phyloP scores from a whole-genome alignment of 2,329 filamentous ascomycete genomes.

The Sporothrix luriei region DNA sequence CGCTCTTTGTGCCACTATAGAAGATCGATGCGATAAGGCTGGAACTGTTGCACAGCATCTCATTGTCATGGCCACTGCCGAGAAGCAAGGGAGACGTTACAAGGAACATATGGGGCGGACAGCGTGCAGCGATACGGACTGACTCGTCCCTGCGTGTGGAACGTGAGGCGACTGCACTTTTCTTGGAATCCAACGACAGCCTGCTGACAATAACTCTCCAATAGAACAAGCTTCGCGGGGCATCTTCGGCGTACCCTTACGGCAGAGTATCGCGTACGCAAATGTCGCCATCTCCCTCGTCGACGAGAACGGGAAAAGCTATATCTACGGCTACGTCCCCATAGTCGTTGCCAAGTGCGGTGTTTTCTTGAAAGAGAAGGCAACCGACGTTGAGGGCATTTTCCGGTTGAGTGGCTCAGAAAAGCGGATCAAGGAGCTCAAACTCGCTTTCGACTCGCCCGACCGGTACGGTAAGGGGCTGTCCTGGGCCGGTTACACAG shows the following conservation, averaged over 20 bases:
- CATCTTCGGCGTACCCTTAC: constrained; percentile 92
- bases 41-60: constrained; percentile 31
- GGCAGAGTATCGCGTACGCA: constrained; percentile 93
- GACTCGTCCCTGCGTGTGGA: not conserved
- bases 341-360: constrained; percentile 98
- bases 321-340: constrained; percentile 97
- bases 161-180: not conserved
- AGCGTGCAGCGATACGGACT: not conserved
- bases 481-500: constrained; percentile 96
- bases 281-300: constrained; percentile 97
- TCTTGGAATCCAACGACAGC: not conserved
- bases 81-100: constrained; percentile 30
- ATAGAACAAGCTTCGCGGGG: constrained; percentile 62
- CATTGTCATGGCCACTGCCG: constrained; percentile 25
- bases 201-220: not conserved
- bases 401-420: constrained; percentile 95
- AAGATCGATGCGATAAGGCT: constrained; percentile 29
- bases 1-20: constrained; percentile 21
- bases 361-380: constrained; percentile 96
- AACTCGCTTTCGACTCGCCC: constrained; percentile 87
- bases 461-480: constrained; percentile 95
- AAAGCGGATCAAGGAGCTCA: constrained; percentile 96
- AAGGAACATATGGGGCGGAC: constrained; percentile 4
- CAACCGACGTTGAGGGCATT: constrained; percentile 92
- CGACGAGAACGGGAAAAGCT: constrained; percentile 88